phyloP scores from a whole-genome alignment of 176 grass and related monocot species.

The Avena eriantha region DNA sequence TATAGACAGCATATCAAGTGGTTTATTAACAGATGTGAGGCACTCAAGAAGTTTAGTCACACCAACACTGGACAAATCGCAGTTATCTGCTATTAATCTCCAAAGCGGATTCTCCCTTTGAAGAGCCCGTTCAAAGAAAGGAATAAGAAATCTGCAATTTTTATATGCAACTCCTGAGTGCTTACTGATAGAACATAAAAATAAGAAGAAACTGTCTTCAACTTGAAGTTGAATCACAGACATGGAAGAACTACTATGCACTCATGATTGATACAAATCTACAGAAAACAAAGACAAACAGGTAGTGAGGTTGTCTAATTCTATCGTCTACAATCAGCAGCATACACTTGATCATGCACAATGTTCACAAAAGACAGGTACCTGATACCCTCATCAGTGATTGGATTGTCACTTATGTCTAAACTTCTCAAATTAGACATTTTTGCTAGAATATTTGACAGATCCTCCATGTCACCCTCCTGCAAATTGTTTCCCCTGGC shows the following conservation, averaged over 20 bases:
- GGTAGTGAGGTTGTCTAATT: neutral
- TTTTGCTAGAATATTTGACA: slow-evolving; percentile 69
- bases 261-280: slow-evolving; percentile 21
- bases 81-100: slow-evolving; percentile 69
- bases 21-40: slow-evolving; percentile 56
- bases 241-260: neutral
- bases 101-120: slow-evolving; percentile 66
- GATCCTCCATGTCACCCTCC: slow-evolving; percentile 67
- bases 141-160: slow-evolving; percentile 68
- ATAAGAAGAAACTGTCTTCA: slow-evolving; percentile 20
- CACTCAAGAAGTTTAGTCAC: slow-evolving; percentile 73
- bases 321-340: neutral
- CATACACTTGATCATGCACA: slow-evolving; percentile 23
- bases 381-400: slow-evolving; percentile 87
- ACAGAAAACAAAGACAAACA: slow-evolving; percentile 33
- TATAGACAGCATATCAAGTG: slow-evolving; percentile 71
- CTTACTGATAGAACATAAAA: slow-evolving; percentile 10
- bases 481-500: slow-evolving; percentile 81
- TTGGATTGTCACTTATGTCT: slow-evolving; percentile 88
- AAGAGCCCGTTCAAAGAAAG: slow-evolving; percentile 68
- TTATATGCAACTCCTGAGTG: slow-evolving; percentile 35
- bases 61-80: slow-evolving; percentile 60
- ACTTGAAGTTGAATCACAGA: slow-evolving; percentile 25
- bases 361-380: slow-evolving; percentile 40
- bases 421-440: slow-evolving; percentile 75